Conservation (phyloP, 2,329 filamentous ascomycete species). For the Arthrocladium fulminans region DNA sequence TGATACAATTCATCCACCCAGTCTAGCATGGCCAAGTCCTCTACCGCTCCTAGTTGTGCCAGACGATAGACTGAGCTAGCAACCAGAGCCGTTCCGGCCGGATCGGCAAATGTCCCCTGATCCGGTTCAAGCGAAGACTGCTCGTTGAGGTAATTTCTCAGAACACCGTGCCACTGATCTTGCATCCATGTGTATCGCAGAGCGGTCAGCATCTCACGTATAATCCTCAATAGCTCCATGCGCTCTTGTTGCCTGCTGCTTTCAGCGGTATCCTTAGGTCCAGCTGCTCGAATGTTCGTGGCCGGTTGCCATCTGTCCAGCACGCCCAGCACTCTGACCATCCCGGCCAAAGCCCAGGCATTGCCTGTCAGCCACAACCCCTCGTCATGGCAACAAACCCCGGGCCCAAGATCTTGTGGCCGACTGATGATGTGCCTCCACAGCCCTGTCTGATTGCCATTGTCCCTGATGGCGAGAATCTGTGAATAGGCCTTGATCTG, state of each 20-base stretch:
- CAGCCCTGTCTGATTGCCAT: constrained; percentile 23
- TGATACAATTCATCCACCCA: constrained; percentile 38
- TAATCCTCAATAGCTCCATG: constrained; percentile 29
- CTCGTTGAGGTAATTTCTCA: constrained; percentile 42
- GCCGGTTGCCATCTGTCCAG: constrained; percentile 13
- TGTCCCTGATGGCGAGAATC: constrained; percentile 27
- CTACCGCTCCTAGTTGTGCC: constrained; percentile 33
- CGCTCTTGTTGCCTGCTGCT: constrained; percentile 18
- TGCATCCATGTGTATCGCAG: not conserved
- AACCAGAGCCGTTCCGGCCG: constrained; percentile 40
- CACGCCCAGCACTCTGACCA: constrained; percentile 40
- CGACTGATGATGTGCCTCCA: constrained; percentile 42
- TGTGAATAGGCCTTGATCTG: constrained; percentile 38
- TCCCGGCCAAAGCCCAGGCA: constrained; percentile 41
- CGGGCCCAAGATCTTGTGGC: constrained; percentile 29
- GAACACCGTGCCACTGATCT: constrained; percentile 20
- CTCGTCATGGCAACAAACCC: constrained; percentile 35
- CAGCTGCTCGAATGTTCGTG: constrained; percentile 23
- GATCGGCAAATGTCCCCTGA: constrained; percentile 33
- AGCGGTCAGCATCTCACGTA: not conserved
- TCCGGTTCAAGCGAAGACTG: not conserved
- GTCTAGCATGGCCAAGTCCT: constrained; percentile 25
- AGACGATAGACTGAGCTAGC: constrained; percentile 39
- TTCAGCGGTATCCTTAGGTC: constrained; percentile 11
- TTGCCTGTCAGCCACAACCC: constrained; percentile 28